Conservation (phyloP, 768 basidiomycete species). For the Agaricus bisporus region DNA sequence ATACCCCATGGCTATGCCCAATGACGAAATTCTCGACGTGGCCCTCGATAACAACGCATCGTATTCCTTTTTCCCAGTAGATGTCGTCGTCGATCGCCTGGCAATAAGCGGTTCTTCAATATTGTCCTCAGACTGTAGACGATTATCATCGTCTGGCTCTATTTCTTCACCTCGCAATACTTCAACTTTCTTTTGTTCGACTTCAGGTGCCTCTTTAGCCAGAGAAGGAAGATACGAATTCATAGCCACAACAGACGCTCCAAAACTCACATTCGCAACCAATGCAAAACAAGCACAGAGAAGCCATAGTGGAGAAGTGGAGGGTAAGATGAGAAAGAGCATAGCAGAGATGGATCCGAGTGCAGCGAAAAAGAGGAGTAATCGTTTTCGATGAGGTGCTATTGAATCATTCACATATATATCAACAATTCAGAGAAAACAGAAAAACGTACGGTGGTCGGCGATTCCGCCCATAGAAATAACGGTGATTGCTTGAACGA, state of each 20-base stretch:
- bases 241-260: constrained; percentile 81
- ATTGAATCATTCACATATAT: constrained; percentile 4
- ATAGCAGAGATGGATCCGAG: constrained; percentile 65
- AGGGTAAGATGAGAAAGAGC: constrained; percentile 68
- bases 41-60: constrained; percentile 57
- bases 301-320: constrained; percentile 64
- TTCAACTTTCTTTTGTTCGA: constrained; percentile 33
- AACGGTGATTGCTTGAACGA: constrained; percentile 87
- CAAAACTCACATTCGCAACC: constrained; percentile 80
- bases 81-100: constrained; percentile 6
- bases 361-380: constrained; percentile 71
- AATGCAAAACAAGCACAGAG: constrained; percentile 66
- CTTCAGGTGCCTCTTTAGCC: constrained; percentile 60
- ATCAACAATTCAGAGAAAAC: neutral
- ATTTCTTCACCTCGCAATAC: constrained; percentile 15
- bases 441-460: constrained; percentile 64
- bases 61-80: constrained; percentile 32
- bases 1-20: constrained; percentile 85
- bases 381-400: constrained; percentile 67
- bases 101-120: constrained; percentile 35
- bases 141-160: neutral
- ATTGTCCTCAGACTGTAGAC: constrained; percentile 14
- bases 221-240: constrained; percentile 83
- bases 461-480: constrained; percentile 93
- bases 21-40: constrained; percentile 78